Evolutionary conservation across 331 rosid genomes (phyloP).

Genomic region (Phaseolus coccineus): DNA sequence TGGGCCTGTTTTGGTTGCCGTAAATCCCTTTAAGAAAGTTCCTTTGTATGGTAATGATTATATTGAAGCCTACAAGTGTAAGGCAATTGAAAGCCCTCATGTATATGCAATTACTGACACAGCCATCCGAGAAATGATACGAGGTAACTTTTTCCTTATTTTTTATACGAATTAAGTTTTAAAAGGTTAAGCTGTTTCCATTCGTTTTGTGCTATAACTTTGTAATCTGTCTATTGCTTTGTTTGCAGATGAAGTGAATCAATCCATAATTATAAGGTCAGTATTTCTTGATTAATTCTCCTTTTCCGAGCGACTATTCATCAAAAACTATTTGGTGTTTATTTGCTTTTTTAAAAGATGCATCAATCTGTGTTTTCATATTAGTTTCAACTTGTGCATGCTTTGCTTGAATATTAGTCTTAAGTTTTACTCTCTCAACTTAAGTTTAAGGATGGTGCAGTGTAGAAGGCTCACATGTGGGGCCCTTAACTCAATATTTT

Average conservation of each 20-base stretch:
- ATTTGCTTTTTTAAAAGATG: conserved; percentile 2
- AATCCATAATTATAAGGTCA: conserved; percentile 96
- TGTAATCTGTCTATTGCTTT: conserved; percentile 38
- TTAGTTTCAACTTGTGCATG: conserved; percentile 22
- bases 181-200: conserved; percentile 33
- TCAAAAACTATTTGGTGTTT: conserved; percentile 12
- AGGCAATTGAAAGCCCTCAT: conserved; percentile 79
- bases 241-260: conserved; percentile 95
- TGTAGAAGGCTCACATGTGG: conserved; percentile 20
- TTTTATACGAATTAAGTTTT: conserved; percentile 38
- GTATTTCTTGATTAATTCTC: conserved; percentile 43
- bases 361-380: conserved; percentile 23
- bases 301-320: conserved; percentile 13
- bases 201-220: conserved; percentile 44
- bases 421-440: not conserved
- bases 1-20: conserved; percentile 96
- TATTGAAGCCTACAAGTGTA: conserved; percentile 86
- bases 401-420: not conserved
- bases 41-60: conserved; percentile 81
- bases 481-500: conserved; percentile 7
- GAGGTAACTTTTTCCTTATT: conserved; percentile 62
- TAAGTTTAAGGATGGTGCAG: not conserved
- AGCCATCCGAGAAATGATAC: conserved; percentile 92
- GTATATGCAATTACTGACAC: conserved; percentile 97
- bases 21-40: conserved; percentile 96